A percentile compares a stretch with the other conserved stretches of the same genome.
Evolutionary conservation across 2,329 filamentous ascomycete species (phyloP).

Genomic region (Boeremia lycopersici): DNA sequence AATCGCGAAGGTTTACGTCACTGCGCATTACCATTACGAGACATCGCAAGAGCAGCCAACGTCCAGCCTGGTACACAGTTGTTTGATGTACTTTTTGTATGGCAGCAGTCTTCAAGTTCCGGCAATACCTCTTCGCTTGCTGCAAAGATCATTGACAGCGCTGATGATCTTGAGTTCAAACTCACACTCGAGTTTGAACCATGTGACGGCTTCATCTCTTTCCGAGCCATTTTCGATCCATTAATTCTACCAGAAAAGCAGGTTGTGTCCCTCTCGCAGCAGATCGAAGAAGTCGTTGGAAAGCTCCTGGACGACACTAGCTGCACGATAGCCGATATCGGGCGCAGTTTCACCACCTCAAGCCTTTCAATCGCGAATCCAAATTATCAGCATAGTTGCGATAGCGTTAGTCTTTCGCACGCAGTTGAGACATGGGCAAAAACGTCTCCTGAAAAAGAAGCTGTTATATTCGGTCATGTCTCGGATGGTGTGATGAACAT

Average conservation of each 20-base stretch:
- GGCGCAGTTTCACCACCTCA: conserved; percentile 26
- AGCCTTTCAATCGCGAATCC: conserved; percentile 52
- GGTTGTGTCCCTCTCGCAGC: conserved; percentile 61
- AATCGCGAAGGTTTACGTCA: conserved; percentile 72
- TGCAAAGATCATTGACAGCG: conserved; percentile 64
- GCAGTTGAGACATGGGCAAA: conserved; percentile 62
- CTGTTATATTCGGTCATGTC: conserved; percentile 68
- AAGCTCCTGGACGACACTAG: conserved; percentile 51
- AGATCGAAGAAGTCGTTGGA: conserved; percentile 63
- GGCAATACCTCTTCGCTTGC: conserved; percentile 34
- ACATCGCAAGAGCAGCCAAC: conserved; percentile 69
- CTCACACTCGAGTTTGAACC: conserved; percentile 80
- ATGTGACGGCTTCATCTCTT: conserved; percentile 49
- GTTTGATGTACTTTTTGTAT: conserved; percentile 82
- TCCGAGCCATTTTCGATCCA: conserved; percentile 62
- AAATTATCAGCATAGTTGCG: conserved; percentile 29
- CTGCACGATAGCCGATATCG: conserved; percentile 36
- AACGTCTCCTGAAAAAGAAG: conserved; percentile 59
- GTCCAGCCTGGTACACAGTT: conserved; percentile 62
- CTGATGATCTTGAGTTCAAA: conserved; percentile 77
- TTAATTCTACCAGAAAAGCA: conserved; percentile 62
- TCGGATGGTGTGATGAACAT: conserved; percentile 39
- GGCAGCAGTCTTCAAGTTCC: conserved; percentile 72
- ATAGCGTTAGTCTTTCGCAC: conserved; percentile 37
- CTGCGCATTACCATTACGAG: conserved; percentile 66